These are phyloP conservation scores for Aspergillus pseudonomiae DNA, from an alignment of 2,329 filamentous ascomycete species.

Conservation along the genomic window DNA sequence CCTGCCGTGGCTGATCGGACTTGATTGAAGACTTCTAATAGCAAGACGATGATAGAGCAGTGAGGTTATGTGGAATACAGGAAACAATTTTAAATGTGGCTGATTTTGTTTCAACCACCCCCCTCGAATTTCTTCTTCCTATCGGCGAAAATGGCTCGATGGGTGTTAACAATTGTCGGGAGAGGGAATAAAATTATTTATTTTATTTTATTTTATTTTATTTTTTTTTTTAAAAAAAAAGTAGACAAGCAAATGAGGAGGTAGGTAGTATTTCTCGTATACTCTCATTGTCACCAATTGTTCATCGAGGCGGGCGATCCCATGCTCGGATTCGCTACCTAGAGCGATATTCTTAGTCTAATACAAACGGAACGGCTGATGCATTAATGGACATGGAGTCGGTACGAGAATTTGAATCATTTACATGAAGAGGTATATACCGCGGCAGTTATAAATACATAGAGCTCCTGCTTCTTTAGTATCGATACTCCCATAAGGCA, in stretches of 20 bases:
- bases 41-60: too few relatives aligned
- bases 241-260: background rate
- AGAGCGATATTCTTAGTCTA: background rate
- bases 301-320: background rate
- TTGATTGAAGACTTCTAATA: too few relatives aligned
- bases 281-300: background rate
- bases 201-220: too few relatives aligned
- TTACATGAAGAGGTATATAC: conserved; percentile 8
- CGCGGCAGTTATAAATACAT: conserved; percentile 6
- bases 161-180: background rate
- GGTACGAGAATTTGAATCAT: background rate
- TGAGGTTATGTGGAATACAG: too few relatives aligned
- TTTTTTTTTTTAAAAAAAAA: background rate
- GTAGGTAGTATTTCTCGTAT: background rate
- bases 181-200: too few relatives aligned
- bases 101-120: too few relatives aligned
- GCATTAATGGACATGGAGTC: background rate
- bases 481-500: background rate
- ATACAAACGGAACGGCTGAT: background rate
- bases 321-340: background rate
- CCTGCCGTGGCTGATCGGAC: too few relatives aligned
- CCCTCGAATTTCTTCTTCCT: too few relatives aligned
- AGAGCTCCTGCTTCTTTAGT: background rate
- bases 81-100: too few relatives aligned
- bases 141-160: background rate